phyloP scores from a whole-genome alignment of 306 rosid species.

The Medicago truncatula region MtrunA17r5.0-ANR NC_053045.1:43673001-43673500 shows the following conservation, averaged over 20 bases:
- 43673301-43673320: conserved; percentile 29
- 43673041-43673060: too few relatives aligned
- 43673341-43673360: neutral
- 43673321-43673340: conserved; percentile 36
- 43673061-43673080: neutral
- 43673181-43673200: conserved; percentile 62
- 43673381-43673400: conserved; percentile 22
- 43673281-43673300: conserved; percentile 70
- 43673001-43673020: neutral
- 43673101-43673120: neutral
- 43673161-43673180: conserved; percentile 8
- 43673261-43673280: conserved; percentile 81
- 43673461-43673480: conserved; percentile 13
- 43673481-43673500: neutral
- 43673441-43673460: conserved; percentile 26
- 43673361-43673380: conserved; percentile 20
- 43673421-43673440: neutral
- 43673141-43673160: conserved; percentile 35
- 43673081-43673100: neutral
- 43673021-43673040: neutral
- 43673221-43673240: conserved; percentile 71
- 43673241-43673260: conserved; percentile 70
- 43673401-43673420: conserved; percentile 23
- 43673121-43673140: neutral
- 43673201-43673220: conserved; percentile 77